Evolutionary conservation across 495 filamentous ascomycete species (phyloP).

Genomic region (Neurospora africana): DNA sequence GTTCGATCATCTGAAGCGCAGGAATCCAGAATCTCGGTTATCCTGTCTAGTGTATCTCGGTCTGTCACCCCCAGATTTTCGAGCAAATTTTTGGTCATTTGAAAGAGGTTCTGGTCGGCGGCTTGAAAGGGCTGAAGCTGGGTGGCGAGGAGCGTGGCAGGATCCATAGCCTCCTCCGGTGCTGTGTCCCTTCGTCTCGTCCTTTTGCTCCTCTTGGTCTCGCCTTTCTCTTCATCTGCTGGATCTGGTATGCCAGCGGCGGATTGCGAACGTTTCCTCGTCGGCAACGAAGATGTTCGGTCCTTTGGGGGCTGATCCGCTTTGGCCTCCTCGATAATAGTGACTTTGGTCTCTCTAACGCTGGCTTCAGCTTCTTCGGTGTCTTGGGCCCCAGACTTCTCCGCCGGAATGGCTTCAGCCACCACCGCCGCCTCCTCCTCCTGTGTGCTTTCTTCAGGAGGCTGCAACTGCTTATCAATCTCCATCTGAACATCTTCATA

Average conservation of each 20-base stretch:
- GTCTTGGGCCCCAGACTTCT: not conserved
- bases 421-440: not conserved
- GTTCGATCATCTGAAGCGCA: conserved; percentile 36
- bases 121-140: conserved; percentile 56
- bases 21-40: conserved; percentile 43
- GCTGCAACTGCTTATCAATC: conserved; percentile 25
- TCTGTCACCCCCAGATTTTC: conserved; percentile 54
- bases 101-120: conserved; percentile 69
- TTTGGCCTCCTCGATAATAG: not conserved
- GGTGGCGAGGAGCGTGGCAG: conserved; percentile 59
- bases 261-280: conserved; percentile 56
- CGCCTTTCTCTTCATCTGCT: conserved; percentile 45
- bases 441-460: conserved; percentile 1
- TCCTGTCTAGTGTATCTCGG: conserved; percentile 36
- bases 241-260: conserved; percentile 47
- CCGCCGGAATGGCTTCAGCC: conserved; percentile 4
- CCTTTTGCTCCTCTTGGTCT: conserved; percentile 70
- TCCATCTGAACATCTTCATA: conserved; percentile 29
- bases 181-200: conserved; percentile 69
- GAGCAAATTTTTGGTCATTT: conserved; percentile 53
- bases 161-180: conserved; percentile 59
- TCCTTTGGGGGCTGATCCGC: conserved; percentile 20
- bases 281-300: conserved; percentile 20
- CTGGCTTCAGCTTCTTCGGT: not conserved
- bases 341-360: not conserved